Base-by-base conservation (phyloP, 2,329 filamentous ascomycete species). In the Trichophyton rubrum region DNA sequence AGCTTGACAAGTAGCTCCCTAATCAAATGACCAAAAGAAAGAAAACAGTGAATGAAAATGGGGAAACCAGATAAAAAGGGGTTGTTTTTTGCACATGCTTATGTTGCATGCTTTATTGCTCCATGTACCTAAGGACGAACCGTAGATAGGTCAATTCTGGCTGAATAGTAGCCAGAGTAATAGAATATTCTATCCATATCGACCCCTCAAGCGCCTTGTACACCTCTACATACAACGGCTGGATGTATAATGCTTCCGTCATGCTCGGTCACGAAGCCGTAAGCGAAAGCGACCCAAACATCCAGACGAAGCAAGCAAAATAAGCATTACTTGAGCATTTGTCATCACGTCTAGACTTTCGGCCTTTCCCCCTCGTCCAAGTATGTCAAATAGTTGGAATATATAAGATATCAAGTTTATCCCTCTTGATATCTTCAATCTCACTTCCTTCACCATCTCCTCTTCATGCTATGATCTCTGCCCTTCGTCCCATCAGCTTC, bases 1-100 rank as follows among this genome's bases (percentile, higher is more conserved):
- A 86, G 78, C 77, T 90, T 65, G 70, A 75, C 60, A 65, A 63
- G 43, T 61, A 62, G 51, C 58, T 15, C 13, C 24, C 2, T 11
- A n/a, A 15, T 8, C 4, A 15, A 47, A 57, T 59, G 17, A 20
- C n/a, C 22, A 11, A 20, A 45, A 33, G 41, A 61, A 38, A 43
- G 38, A 11, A 43, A 45, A 11, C 24, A 30, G 27, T 17, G n/a
- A 17, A 20, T 15, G 47, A 8, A 38, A 33, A 17, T 1, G 27
- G 33, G 15, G 17, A 51, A 51, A 2, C 33, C 33, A 24, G 43
- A 47, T 20, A 51, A 51, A 51, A 24, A 15, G 45, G 45, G 22
- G 51, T 57, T 43, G 35, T 11, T 17, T 56, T 57, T 35, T 57
- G 20, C 9, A 15, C 45, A 51, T 51, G 11, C 20, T 6, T 51